Evolutionary conservation across 306 rosid species (phyloP).

Genomic region (Senna siamea): DNA sequence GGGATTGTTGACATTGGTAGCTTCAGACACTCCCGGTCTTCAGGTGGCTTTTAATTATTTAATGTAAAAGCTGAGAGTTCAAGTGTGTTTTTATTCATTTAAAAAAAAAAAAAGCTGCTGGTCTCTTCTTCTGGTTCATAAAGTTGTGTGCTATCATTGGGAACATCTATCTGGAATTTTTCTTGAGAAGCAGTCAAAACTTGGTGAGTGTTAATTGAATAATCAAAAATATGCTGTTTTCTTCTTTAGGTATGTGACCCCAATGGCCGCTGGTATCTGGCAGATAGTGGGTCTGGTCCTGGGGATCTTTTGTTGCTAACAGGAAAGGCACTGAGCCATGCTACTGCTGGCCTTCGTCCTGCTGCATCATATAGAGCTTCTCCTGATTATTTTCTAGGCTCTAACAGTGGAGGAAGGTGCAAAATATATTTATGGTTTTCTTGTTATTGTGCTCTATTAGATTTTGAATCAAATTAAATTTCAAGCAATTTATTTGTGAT

Average conservation of each 20-base stretch:
- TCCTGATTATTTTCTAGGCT: slow-evolving; percentile 56
- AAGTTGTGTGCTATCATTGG: background rate
- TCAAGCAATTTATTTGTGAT: slow-evolving; percentile 44
- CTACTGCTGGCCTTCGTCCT: slow-evolving; percentile 90
- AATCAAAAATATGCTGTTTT: slow-evolving; percentile 30
- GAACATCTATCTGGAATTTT: slow-evolving; percentile 2
- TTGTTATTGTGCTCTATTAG: slow-evolving; percentile 25
- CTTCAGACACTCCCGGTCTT: slow-evolving; percentile 87
- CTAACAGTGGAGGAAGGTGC: slow-evolving; percentile 82
- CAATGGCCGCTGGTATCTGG: slow-evolving; percentile 92
- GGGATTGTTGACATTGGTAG: slow-evolving; percentile 87
- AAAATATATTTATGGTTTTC: slow-evolving; percentile 1
- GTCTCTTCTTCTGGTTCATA: background rate
- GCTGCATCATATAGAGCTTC: slow-evolving; percentile 83
- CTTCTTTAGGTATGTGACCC: slow-evolving; percentile 84
- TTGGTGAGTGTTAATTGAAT: slow-evolving; percentile 18
- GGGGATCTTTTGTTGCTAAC: slow-evolving; percentile 93
- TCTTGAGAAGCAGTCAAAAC: slow-evolving; percentile 15
- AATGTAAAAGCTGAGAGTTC: slow-evolving; percentile 32
- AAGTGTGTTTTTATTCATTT: slow-evolving; percentile 5
- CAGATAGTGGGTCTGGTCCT: slow-evolving; percentile 75
- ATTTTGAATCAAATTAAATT: slow-evolving; percentile 31
- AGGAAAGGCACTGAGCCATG: slow-evolving; percentile 92
- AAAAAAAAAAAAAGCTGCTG: background rate
- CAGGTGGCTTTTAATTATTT: slow-evolving; percentile 68